Percentiles rank a stretch among this genome's conserved stretches.
Evolutionary conservation across 2,329 filamentous ascomycete genomes (phyloP).

Genomic region (Microdochium nivale): DNA sequence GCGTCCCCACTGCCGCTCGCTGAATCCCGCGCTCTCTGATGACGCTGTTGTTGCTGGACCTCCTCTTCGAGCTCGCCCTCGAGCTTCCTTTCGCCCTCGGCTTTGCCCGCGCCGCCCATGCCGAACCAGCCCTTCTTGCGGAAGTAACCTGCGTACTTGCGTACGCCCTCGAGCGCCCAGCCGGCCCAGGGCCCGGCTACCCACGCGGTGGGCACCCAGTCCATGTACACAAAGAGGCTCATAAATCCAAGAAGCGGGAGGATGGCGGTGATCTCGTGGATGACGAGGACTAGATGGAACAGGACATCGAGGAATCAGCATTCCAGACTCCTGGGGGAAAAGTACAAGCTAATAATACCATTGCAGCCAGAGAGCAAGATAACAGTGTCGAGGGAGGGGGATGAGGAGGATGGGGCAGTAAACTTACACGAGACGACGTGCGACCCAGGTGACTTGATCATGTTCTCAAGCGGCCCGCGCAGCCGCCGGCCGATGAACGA

Average conservation of each 20-base stretch:
- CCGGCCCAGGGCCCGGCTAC: constrained; percentile 39
- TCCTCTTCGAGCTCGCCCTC: constrained; percentile 10
- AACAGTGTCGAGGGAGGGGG: too few relatives aligned
- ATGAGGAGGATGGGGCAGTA: too few relatives aligned
- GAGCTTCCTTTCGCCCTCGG: constrained; percentile 11
- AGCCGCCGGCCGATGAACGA: not conserved
- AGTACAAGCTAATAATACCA: not conserved
- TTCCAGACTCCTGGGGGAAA: not conserved
- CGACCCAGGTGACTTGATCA: not conserved
- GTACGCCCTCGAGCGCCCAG: constrained; percentile 53
- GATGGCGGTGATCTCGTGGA: constrained; percentile 88
- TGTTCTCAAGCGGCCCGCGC: not conserved
- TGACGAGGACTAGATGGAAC: constrained; percentile 61
- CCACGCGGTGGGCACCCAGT: constrained; percentile 57
- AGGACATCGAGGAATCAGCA: too few relatives aligned
- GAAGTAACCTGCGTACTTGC: constrained; percentile 70
- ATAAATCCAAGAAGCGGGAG: constrained; percentile 70
- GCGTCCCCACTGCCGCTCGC: constrained; percentile 16
- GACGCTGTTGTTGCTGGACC: constrained; percentile 10
- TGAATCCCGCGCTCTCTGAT: constrained; percentile 24
- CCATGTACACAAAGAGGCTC: constrained; percentile 69
- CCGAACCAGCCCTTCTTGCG: constrained; percentile 74
- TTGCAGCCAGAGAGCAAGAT: not conserved
- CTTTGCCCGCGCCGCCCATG: constrained; percentile 32
- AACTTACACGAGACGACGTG: not conserved